Evolutionary conservation across 257 asterid species (phyloP), one percentile per base, ranked within the genome.

Genomic region (Salvia rosmarinus): DNA sequence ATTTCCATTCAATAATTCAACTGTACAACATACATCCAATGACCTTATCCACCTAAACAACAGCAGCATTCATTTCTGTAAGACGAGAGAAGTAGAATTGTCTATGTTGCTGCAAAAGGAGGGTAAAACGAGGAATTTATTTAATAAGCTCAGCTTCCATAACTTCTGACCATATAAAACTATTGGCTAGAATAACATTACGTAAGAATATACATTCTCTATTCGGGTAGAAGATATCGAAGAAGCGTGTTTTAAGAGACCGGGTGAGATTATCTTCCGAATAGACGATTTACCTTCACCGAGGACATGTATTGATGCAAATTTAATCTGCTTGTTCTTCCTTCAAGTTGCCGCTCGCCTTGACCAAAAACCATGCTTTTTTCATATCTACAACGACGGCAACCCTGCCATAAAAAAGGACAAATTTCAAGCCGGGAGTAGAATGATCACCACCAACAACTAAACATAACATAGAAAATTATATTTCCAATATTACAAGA

Each of bases 371-470:
- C 74, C 81, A 34, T 12, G 51, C 56, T 74, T 67, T 74, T 67
- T 42, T n/a, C 51, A 62, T 78, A 81, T 78, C 70, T 81, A 78
- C 83, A 78, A 34, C 9, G 62, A 44, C 14, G 16, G 64, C 25
- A 39, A 62, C 32, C 74, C 85, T 81, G 72, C 75, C 66, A 71
- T 65, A 54, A 70, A 37, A 17, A 21, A 40, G 35, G 25, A 30
- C 37, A 52, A 23, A 40, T 19, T 68, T 64, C 70, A 52, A 34
- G 34, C 25, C 7, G 42, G 32, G 54, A 46, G 9, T 54, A 37
- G 64, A 52, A 23, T 19, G 73, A 52, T 52, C 56, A 43, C 0
- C 46, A 25, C 30, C 51, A 20, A 11, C 39, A 42, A 62, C 12
- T 0, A 21, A 28, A 32, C 37, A 62, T 17, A 39, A 9, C 47